A percentile compares a stretch with the other conserved stretches of the same genome.
Conservation (phyloP, 23 red algal genomes). For the Chondrus crispus region DNA sequence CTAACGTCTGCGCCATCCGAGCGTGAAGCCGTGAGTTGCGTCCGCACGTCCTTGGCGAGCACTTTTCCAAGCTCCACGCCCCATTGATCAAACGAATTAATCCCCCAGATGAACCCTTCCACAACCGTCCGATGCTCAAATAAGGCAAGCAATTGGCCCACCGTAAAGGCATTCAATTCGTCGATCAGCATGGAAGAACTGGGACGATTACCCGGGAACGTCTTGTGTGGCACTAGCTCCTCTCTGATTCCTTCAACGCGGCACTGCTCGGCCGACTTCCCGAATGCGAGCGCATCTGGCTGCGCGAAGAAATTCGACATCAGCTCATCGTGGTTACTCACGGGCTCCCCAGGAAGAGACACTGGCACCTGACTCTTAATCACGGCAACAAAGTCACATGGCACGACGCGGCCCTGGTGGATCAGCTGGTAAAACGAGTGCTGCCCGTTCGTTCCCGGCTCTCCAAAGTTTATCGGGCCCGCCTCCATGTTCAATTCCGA, state of each 20-base stretch:
- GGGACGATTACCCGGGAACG: constrained; percentile 85
- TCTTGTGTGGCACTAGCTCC: constrained; percentile 87
- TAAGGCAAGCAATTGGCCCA: constrained; percentile 83
- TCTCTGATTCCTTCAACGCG: constrained; percentile 76
- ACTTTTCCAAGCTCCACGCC: constrained; percentile 99
- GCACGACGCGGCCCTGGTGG: constrained; percentile 95
- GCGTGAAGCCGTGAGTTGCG: constrained; percentile 45
- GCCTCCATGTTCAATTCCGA: constrained; percentile 36
- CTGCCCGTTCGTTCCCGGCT: constrained; percentile 97
- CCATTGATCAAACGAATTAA: constrained; percentile 99
- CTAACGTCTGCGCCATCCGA: not conserved
- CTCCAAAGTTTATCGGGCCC: constrained; percentile 92
- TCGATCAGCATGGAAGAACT: constrained; percentile 57
- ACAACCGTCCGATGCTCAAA: constrained; percentile 97
- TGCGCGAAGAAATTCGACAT: constrained; percentile 99
- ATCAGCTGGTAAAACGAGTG: constrained; percentile 99
- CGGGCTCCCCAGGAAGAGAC: constrained; percentile 52
- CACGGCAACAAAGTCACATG: constrained; percentile 96
- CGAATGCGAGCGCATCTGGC: constrained; percentile 91
- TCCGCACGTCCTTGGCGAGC: constrained; percentile 83
- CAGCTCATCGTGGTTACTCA: constrained; percentile 97
- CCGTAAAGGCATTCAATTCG: constrained; percentile 61
- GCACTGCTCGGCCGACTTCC: constrained; percentile 88
- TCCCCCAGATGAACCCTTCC: constrained; percentile 95
- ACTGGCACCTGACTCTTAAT: constrained; percentile 76